Conservation (phyloP, 495 filamentous ascomycete genomes). For the Alectoria sarmentosa region DNA sequence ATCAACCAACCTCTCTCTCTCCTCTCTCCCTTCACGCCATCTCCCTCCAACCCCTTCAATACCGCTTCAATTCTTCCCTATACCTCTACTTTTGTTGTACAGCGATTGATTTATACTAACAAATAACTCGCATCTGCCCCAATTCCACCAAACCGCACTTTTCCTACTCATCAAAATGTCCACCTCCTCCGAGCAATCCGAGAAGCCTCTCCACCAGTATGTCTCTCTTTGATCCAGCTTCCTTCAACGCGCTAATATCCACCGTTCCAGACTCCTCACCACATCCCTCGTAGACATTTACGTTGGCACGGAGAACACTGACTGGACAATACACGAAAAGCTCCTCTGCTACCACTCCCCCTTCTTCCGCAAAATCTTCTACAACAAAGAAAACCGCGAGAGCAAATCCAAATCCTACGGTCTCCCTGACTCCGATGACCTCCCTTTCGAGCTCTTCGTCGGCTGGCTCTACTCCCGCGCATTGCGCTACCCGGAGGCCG, state of each 20-base stretch:
- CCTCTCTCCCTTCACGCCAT: neutral
- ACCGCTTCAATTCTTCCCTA: neutral
- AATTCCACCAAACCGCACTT: neutral
- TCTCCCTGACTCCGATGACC: constrained; percentile 41
- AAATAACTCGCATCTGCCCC: neutral
- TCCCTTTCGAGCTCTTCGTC: constrained; percentile 40
- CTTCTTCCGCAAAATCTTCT: constrained; percentile 43
- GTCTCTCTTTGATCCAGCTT: neutral
- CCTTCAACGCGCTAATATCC: constrained; percentile 9
- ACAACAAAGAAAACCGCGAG: constrained; percentile 29
- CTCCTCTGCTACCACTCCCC: constrained; percentile 43
- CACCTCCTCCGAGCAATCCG: constrained; percentile 14
- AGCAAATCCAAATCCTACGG: constrained; percentile 32
- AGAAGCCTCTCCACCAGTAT: constrained; percentile 29
- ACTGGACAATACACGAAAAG: constrained; percentile 44
- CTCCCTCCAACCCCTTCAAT: neutral
- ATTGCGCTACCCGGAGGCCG: constrained; percentile 33
- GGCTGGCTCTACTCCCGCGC: constrained; percentile 41
- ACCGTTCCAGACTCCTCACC: constrained; percentile 36
- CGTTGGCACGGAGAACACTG: constrained; percentile 40
- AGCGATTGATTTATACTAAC: neutral
- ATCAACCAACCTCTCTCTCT: no score
- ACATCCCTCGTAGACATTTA: constrained; percentile 43
- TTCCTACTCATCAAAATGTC: constrained; percentile 16
- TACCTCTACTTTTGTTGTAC: neutral